Conservation (phyloP, 345 rosid genomes). For the Cardamine occulta region DNA sequence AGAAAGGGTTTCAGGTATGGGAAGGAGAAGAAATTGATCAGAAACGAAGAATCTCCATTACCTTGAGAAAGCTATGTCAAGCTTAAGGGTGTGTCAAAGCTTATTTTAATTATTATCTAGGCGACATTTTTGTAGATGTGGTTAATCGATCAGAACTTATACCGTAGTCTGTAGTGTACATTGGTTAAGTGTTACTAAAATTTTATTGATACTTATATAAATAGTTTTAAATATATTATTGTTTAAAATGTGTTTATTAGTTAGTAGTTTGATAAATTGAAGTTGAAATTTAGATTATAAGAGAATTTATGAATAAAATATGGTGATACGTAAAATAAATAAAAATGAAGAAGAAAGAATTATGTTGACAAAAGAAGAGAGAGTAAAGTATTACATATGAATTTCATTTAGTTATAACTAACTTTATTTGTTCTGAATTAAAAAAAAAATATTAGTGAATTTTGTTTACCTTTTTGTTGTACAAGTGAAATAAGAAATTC, state of each 20-base stretch:
- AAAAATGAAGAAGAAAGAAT: neutral
- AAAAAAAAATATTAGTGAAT: neutral
- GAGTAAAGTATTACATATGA: neutral
- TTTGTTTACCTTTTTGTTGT: neutral
- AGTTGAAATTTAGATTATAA: neutral
- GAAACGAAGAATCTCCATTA: conserved; percentile 70
- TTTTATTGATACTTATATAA: neutral
- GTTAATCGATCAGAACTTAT: neutral
- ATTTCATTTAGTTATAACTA: neutral
- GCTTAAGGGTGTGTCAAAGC: conserved; percentile 29
- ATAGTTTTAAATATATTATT: neutral
- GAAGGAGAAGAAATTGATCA: conserved; percentile 68
- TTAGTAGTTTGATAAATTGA: neutral
- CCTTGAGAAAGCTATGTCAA: conserved; percentile 68
- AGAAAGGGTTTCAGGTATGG: conserved; percentile 81
- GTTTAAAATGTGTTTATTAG: neutral
- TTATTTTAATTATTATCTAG: neutral
- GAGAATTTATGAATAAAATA: neutral
- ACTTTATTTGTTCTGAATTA: neutral
- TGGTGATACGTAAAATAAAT: neutral
- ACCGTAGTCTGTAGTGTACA: neutral
- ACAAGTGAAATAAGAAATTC: neutral
- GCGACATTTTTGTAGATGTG: neutral
- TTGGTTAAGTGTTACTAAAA: neutral
- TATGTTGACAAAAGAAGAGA: neutral